Percentiles rank a stretch among this genome's conserved stretches.
Evolutionary conservation across 1,139 yeast species (phyloP).

Genomic region (Candida dubliniensis): DNA sequence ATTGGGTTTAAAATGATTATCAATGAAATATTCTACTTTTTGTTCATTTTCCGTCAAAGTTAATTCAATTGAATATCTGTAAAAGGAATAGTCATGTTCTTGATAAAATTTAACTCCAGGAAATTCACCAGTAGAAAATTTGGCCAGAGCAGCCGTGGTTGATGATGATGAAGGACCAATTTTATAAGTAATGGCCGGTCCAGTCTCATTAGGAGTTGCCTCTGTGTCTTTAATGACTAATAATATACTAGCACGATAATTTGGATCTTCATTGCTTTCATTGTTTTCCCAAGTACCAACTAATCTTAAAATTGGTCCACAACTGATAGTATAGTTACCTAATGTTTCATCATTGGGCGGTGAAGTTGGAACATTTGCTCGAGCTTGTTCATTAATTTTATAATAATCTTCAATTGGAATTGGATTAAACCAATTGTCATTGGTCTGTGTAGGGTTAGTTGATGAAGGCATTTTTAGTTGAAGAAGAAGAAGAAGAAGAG

Average conservation of each 20-base stretch:
- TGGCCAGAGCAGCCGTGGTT: conserved; percentile 8
- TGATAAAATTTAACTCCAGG: conserved; percentile 42
- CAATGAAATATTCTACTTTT: conserved; percentile 58
- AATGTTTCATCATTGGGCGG: conserved; percentile 18
- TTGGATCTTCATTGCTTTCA: conserved; percentile 23
- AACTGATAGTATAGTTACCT: conserved; percentile 48
- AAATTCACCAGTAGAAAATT: conserved; percentile 42
- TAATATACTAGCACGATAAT: conserved; percentile 67
- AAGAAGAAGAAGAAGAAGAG: neutral
- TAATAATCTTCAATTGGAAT: conserved; percentile 32
- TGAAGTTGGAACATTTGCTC: conserved; percentile 18
- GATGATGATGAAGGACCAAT: conserved; percentile 41
- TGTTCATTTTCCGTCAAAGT: conserved; percentile 51
- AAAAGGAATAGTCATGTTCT: conserved; percentile 51
- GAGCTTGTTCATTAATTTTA: conserved; percentile 24
- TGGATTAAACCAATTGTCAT: conserved; percentile 26
- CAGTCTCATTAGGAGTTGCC: conserved; percentile 21
- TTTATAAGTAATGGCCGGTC: conserved; percentile 39
- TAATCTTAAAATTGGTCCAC: conserved; percentile 79
- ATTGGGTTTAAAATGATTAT: conserved; percentile 38
- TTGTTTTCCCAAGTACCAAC: conserved; percentile 57
- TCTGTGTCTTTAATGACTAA: conserved; percentile 51
- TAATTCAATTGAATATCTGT: conserved; percentile 60
- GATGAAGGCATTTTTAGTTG: conserved; percentile 1
- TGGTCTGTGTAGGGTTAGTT: neutral